These are phyloP conservation scores for Conticribra guillardii DNA, from an alignment of 108 stramenopile species.

Conservation along the genomic window DNA sequence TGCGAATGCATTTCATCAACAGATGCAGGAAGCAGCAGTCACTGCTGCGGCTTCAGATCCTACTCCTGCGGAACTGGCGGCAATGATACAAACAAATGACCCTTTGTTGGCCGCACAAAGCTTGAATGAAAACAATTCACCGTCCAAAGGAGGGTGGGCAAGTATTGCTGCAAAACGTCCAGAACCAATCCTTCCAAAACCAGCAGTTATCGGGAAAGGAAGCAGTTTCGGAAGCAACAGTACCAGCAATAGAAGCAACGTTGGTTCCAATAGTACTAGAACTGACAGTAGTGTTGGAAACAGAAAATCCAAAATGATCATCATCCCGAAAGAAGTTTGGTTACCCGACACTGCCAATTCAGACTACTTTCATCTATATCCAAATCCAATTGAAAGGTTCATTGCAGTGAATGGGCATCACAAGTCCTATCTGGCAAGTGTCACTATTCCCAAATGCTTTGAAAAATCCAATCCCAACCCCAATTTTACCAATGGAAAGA, in stretches of 20 bases:
- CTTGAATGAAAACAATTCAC: slow-evolving; percentile 1
- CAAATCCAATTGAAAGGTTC: slow-evolving; percentile 49
- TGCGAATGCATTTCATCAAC: slow-evolving; percentile 28
- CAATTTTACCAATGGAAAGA: slow-evolving; percentile 1
- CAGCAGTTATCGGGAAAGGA: neutral
- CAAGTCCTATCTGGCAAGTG: slow-evolving; percentile 38
- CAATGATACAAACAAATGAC: slow-evolving; percentile 10
- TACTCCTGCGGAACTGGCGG: slow-evolving; percentile 46
- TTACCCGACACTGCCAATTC: slow-evolving; percentile 46
- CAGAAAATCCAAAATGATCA: slow-evolving; percentile 10
- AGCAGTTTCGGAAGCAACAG: too few species aligned
- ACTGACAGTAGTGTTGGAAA: slow-evolving; percentile 4
- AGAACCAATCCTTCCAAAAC: slow-evolving; percentile 27
- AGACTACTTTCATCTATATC: slow-evolving; percentile 41
- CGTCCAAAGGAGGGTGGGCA: slow-evolving; percentile 38
- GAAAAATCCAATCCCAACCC: slow-evolving; percentile 19
- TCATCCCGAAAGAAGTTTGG: slow-evolving; percentile 54
- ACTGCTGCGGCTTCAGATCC: slow-evolving; percentile 49
- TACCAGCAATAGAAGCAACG: too few species aligned
- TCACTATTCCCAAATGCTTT: slow-evolving; percentile 36
- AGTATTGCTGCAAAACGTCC: slow-evolving; percentile 43
- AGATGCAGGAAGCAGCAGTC: slow-evolving; percentile 30
- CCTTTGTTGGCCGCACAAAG: too few species aligned
- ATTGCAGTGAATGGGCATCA: slow-evolving; percentile 47
- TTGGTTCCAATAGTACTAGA: too few species aligned